Evolutionary conservation across 108 stramenopile species (phyloP).

Genomic region (Cyclotella kingstonii): DNA sequence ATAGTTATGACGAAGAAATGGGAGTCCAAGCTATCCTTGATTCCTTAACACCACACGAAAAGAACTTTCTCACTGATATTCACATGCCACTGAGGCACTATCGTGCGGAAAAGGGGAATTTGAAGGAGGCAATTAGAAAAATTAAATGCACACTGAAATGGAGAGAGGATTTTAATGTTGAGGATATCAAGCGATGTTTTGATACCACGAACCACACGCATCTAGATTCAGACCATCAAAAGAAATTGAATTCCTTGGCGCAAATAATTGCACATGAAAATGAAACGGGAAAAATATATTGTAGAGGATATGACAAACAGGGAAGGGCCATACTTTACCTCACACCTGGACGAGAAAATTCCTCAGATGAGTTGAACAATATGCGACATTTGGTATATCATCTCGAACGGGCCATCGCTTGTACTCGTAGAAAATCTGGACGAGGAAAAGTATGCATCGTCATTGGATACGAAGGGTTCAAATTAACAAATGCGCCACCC

Average conservation of each 20-base stretch:
- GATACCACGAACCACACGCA: constrained; percentile 2
- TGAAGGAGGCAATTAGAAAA: constrained; percentile 59
- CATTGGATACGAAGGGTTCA: constrained; percentile 86
- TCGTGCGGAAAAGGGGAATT: constrained; percentile 77
- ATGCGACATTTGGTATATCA: constrained; percentile 90
- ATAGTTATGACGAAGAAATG: constrained; percentile 36
- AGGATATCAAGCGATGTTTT: constrained; percentile 45
- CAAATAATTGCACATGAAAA: constrained; percentile 60
- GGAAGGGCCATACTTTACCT: constrained; percentile 85
- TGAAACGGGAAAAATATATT: constrained; percentile 84
- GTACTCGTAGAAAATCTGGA: constrained; percentile 54
- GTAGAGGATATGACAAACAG: constrained; percentile 76
- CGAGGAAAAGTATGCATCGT: constrained; percentile 80
- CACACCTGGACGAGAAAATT: constrained; percentile 86
- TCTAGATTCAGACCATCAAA: constrained; percentile 13
- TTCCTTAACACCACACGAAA: constrained; percentile 55
- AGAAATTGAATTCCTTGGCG: constrained; percentile 30
- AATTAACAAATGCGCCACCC: constrained; percentile 70
- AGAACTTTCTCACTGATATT: constrained; percentile 50
- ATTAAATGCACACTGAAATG: constrained; percentile 73
- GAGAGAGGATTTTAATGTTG: constrained; percentile 82
- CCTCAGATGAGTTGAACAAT: constrained; percentile 64
- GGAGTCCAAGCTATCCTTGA: constrained; percentile 47
- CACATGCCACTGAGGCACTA: constrained; percentile 78
- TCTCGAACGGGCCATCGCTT: constrained; percentile 85